Evolutionary conservation across 2,329 filamentous ascomycete genomes (phyloP), one percentile per base, ranked within the genome.

Genomic region (Penicillium sp.): DNA sequence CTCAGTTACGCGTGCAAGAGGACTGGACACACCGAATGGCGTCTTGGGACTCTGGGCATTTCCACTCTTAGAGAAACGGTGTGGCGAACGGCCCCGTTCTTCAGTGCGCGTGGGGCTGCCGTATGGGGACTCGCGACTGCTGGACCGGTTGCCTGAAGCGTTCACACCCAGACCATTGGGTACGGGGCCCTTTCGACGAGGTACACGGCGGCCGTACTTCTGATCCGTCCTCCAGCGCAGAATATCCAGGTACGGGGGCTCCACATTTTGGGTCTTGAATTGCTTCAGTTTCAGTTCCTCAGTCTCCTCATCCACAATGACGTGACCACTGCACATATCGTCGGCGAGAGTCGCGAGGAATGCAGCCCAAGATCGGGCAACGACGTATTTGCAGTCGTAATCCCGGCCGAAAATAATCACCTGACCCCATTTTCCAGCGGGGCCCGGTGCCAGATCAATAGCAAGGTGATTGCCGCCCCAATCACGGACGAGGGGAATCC

Each of bases 391-490:
- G 75, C 90, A 96, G 72, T 99, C 94, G 75, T 96, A 99, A 77
- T 99, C 94, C 58, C 94, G 90, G 48, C 94, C 94, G 73, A 96
- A 97, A 59, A 99, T 83, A 67, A 99, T 96, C 62, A 99, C 86
- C 73, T 99, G 94, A 51, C 94, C 94, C 93, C 94, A 99, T 72
- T 87, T 89, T 37, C 94, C 94, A 44, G 84, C 84, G 10, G 93
- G 90, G 2, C 94, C 94, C 22, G 94, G 94, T 7, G 92, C 90
- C 56, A 99, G 80, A 74, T 99, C 94, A 44, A 97, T 85, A 17
- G 92, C 93, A 68, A 99, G 82, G 78, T 96, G 95, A 83, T 99
- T 99, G 75, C 94, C 94, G 73, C 94, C 94, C 94, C 94, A 99
- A 74, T 99, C 94, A 65, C 94, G 89, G 56, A 92, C 93, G 33